phyloP scores from a whole-genome alignment of 2,329 filamentous ascomycete species.

The Cytospora piceicola region DNA sequence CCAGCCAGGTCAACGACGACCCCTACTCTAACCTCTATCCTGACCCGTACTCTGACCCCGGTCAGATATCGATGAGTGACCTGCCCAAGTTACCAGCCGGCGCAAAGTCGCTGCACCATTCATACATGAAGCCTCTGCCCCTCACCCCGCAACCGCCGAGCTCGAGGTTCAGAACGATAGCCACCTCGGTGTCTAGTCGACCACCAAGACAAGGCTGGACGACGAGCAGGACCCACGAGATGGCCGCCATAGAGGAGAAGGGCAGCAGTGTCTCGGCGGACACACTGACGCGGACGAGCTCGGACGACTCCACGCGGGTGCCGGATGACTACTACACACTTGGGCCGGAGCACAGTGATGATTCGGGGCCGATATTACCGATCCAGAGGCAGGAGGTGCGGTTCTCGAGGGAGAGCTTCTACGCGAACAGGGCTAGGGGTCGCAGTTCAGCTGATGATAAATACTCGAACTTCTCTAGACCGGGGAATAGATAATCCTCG shows the following conservation, averaged over 20 bases:
- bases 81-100: constrained; percentile 9
- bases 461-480: constrained; percentile 13
- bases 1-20: constrained; percentile 2
- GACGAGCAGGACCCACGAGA: background rate
- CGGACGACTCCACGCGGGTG: constrained; percentile 21
- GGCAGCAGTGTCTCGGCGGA: background rate
- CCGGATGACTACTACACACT: constrained; percentile 12
- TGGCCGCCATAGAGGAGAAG: constrained; percentile 24
- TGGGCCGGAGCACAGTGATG: constrained; percentile 27
- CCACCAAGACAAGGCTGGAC: background rate
- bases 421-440: background rate
- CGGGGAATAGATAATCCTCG: background rate
- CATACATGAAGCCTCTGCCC: constrained; percentile 22
- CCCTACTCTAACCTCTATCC: constrained; percentile 5
- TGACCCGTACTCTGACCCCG: constrained; percentile 5
- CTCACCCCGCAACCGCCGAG: constrained; percentile 6
- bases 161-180: constrained; percentile 14
- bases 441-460: background rate
- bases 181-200: background rate
- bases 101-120: constrained; percentile 2
- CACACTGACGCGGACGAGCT: constrained; percentile 14
- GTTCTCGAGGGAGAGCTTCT: constrained; percentile 16
- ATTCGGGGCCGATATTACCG: constrained; percentile 28
- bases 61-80: constrained; percentile 25
- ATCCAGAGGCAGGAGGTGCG: constrained; percentile 26